Percentiles rank a stretch among this genome's conserved stretches.
These are phyloP conservation scores for Spizellomyces sp. DNA, from an alignment of 192 early-diverging fungal species.

Conservation along the genomic window DNA sequence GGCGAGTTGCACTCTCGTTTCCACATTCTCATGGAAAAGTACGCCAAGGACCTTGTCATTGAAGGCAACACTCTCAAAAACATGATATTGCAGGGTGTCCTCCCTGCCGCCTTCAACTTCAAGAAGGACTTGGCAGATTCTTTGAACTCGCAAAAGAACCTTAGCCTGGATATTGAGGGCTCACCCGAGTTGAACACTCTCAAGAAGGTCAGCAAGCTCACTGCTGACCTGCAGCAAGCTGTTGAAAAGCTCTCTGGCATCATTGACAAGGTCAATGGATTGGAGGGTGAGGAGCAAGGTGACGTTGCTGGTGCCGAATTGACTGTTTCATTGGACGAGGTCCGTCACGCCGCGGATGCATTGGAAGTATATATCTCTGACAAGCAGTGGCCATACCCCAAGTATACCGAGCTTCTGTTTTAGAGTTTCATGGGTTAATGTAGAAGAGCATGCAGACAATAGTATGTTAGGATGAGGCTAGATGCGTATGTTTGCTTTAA, in stretches of 20 bases:
- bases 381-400: constrained; percentile 96
- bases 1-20: constrained; percentile 88
- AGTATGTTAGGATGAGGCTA: too few relatives aligned
- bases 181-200: constrained; percentile 75
- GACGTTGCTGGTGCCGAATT: constrained; percentile 63
- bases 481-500: too few relatives aligned
- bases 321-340: constrained; percentile 70
- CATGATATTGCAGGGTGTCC: constrained; percentile 81
- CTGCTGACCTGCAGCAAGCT: constrained; percentile 57
- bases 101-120: constrained; percentile 88
- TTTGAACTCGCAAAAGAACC: constrained; percentile 69
- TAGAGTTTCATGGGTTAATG: neutral
- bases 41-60: constrained; percentile 93
- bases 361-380: constrained; percentile 84
- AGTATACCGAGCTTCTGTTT: constrained; percentile 84
- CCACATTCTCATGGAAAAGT: constrained; percentile 96
- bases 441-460: too few relatives aligned
- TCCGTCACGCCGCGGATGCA: constrained; percentile 49
- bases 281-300: constrained; percentile 66
- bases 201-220: constrained; percentile 64
- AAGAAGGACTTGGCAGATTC: constrained; percentile 85
- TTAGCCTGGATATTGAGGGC: constrained; percentile 51
- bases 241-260: constrained; percentile 57
- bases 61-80: constrained; percentile 87
- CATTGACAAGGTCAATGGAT: constrained; percentile 59